Base-by-base conservation (phyloP, 2,329 filamentous ascomycete genomes). In the Colletotrichum sp. region DNA sequence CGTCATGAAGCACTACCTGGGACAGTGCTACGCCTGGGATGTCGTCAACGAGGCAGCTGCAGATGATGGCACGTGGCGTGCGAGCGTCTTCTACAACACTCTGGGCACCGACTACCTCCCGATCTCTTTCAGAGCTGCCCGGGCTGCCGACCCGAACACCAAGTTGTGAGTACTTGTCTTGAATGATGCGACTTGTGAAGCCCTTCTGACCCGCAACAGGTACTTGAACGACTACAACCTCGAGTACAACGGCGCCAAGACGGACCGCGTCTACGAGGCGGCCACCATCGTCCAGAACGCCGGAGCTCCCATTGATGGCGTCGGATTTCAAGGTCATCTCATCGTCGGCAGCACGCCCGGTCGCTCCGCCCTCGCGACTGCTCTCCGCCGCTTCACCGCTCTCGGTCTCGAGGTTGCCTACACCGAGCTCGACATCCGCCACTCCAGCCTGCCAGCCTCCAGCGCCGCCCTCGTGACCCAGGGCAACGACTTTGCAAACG, bases 191-290 rank as follows among this genome's bases (percentile, higher is more conserved):
- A 63, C 10, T 18, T 9, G 14, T 10, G 4, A 21, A 63, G 18
- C 10, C 12, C 9, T 30, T n/a, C 66, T 68, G n/a, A 57, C 26
- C 43, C 10, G 52, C 34, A 14, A 24, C 7, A 77, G 75, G 6
- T 92, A 91, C 81, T 91, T 90, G 83, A 92, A 92, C 81, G 90
- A 92, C 81, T 92, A 92, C 83, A 90, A 91, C 81, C 85, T 90
- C 70, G 89, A 91, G 81, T 76, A 76, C 60, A 80, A 83, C 6
- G 80, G 82, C 13, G 77, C 81, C 30, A 87, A 88, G 80, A 81
- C 81, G 28, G 82, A 82, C 7, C 82, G 81, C 7, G 82, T 81
- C 4, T 69, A 82, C 16, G 82, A 80, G 21, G 81, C 87, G 24
- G 84, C 87, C 52, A 79, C 79, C 63, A 78, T 82, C 34, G 78